Evolutionary conservation across 2,329 filamentous ascomycete species (phyloP), one percentile per base, ranked within the genome.

Genomic region (Fusarium sp.): DNA sequence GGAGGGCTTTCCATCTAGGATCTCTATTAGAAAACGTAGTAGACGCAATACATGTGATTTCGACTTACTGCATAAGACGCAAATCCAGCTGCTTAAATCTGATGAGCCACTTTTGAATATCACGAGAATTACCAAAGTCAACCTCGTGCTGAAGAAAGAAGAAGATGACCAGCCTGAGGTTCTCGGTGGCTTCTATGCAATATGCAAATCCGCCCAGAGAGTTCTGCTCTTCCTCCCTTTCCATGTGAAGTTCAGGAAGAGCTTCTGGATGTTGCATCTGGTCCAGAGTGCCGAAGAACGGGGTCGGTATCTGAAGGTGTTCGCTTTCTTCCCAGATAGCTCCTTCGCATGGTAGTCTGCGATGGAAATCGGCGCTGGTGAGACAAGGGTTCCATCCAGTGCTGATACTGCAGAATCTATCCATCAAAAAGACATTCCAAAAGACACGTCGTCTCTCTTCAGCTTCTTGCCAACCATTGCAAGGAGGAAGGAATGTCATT

Each of bases 21-120:
- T 10, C 5, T 14, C 22, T 64, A 5, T 48, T 24, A 7, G 22
- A 13, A 13, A 33, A 20, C 9, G 3, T 29, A 16, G 3, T 22
- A n/a, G 29, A 35, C 11, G 2, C 10, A 39, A n/a, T 5, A 18
- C 9, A 9, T 3, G 8, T 9, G 13, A 2, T 8, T 16, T 18
- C 2, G 8, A 69, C 81, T 68, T 78, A 83, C 83, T 84, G 83
- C 3, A 86, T 81, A 1, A 86, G 77, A 1, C 83, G 79, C 0
- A 85, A 67, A 67, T 86, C 85, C 8, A 86, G 74, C 56, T 86
- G 84, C 63, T 86, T 85, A 67, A 86, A 86, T n/a, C 83, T 79
- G 67, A 81, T 84, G 6, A 86, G 71, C 85, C 85, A 86, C 27
- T 78, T 77, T 20, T 82, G 80, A 16, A 86, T 78, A 45, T 85